phyloP scores from a whole-genome alignment of 306 rosid genomes.

The Vigna mungo region DNA sequence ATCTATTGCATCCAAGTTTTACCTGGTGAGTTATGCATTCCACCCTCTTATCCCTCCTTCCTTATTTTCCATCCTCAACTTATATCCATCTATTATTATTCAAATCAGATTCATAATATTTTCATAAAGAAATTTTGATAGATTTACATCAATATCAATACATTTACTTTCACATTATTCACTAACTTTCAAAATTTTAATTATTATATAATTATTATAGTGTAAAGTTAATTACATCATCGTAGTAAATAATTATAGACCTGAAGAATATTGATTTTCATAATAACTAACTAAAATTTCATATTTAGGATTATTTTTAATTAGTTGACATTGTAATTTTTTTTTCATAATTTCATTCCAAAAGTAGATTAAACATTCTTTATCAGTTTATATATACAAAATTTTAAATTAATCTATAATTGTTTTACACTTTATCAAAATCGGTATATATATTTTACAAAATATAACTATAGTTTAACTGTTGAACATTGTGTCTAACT shows the following conservation, averaged over 20 bases:
- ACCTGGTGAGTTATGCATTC: slow-evolving; percentile 36
- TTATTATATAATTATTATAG: neutral
- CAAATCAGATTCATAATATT: no score
- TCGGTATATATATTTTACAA: no score
- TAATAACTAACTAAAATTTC: neutral
- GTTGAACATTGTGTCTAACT: no score
- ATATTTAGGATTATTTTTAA: neutral
- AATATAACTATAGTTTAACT: no score
- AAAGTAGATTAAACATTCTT: neutral
- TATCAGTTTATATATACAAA: no score
- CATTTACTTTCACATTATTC: neutral
- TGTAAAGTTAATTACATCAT: neutral
- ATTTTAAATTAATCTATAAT: neutral
- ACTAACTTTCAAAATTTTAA: neutral
- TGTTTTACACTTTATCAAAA: neutral
- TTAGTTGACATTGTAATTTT: neutral
- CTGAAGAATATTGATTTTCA: neutral
- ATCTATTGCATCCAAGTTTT: slow-evolving; percentile 1
- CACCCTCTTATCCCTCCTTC: no score
- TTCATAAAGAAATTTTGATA: no score
- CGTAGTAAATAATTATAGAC: neutral
- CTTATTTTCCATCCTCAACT: neutral
- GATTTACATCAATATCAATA: neutral
- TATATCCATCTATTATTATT: no score
- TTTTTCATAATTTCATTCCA: neutral